Conservation (phyloP, 805 yeast species). For the Starmera dryadoides region DNA sequence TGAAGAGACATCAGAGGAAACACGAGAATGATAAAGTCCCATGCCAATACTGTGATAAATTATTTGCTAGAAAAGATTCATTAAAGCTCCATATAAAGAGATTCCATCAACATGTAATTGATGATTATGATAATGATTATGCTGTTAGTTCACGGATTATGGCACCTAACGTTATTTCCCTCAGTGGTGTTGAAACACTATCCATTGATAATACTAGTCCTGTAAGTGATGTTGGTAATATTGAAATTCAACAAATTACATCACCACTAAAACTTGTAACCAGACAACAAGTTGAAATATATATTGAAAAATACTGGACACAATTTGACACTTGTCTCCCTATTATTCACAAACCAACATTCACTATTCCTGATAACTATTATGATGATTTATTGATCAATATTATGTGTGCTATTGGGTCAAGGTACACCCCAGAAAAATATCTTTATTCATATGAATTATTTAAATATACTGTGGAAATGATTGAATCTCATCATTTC, state of each 20-base stretch:
- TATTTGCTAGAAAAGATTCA: background rate
- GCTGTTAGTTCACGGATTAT: no score
- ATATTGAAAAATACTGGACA: conserved; percentile 5
- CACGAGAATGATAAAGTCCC: background rate
- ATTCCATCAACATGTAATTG: no score
- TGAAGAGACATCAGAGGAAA: background rate
- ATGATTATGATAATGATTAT: no score
- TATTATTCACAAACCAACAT: conserved; percentile 6
- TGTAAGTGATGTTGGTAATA: background rate
- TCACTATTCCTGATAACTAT: background rate
- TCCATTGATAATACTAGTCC: background rate
- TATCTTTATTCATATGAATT: background rate
- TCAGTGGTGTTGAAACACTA: no score
- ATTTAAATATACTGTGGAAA: background rate
- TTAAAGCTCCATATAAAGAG: background rate
- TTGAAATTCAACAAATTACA: background rate
- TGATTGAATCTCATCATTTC: background rate
- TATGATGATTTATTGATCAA: background rate
- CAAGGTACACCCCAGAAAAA: background rate
- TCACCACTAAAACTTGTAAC: background rate
- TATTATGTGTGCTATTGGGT: background rate
- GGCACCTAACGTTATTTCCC: no score
- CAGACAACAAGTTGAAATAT: background rate
- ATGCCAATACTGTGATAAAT: background rate
- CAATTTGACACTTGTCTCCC: conserved; percentile 7